Conservation (phyloP, 2,329 filamentous ascomycete genomes). For the Colletotrichum sp. region DNA sequence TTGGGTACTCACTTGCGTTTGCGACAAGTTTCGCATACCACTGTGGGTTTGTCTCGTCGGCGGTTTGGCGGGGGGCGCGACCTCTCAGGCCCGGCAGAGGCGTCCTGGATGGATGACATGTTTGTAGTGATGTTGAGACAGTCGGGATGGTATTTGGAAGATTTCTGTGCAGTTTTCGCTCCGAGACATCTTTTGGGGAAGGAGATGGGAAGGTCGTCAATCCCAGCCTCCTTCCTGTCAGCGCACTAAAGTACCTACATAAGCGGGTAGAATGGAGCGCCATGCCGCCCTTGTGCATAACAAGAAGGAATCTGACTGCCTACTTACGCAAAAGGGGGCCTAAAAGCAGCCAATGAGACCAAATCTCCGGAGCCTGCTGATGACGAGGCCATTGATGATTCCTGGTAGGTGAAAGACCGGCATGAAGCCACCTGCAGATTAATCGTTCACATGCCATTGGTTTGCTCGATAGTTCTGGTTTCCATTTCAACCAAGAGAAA, state of each 20-base stretch:
- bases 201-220: not conserved
- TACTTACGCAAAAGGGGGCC: not conserved
- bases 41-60: slow-evolving; percentile 35
- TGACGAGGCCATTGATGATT: not conserved
- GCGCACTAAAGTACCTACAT: not conserved
- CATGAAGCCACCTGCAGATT: not conserved
- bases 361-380: not conserved
- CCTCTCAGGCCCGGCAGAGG: not conserved
- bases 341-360: not conserved
- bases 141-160: not conserved
- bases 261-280: not conserved
- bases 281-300: not conserved
- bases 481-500: not conserved
- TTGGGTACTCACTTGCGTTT: slow-evolving; percentile 33
- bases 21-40: slow-evolving; percentile 39
- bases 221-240: not conserved
- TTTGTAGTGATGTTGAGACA: not conserved
- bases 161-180: not conserved
- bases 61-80: slow-evolving; percentile 23
- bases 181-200: not conserved
- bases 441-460: not conserved
- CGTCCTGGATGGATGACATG: not conserved
- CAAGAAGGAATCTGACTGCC: not conserved
- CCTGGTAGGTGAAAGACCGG: not conserved
- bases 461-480: not conserved